A percentile compares a stretch with the other conserved stretches of the same genome.
Evolutionary conservation across 805 yeast species (phyloP).

Genomic region (Metschnikowia kunwiensis): DNA sequence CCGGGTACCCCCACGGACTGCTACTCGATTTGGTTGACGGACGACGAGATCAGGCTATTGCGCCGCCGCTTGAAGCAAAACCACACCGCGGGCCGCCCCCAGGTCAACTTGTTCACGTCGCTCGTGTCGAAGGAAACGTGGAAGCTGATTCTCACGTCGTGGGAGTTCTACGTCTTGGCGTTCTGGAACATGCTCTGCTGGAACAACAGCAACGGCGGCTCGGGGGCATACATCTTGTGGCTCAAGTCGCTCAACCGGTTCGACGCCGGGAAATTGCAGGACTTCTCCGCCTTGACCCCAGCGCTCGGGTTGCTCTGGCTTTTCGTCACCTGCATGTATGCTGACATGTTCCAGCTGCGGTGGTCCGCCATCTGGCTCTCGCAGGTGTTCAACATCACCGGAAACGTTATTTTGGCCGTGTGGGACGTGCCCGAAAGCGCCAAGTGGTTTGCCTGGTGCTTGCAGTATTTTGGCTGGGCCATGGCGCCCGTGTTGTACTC

Average conservation of each 20-base stretch:
- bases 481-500: conserved; percentile 61
- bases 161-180: conserved; percentile 59
- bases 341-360: conserved; percentile 38
- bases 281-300: conserved; percentile 46
- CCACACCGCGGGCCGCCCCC: conserved; percentile 20
- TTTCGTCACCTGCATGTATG: conserved; percentile 32
- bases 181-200: conserved; percentile 58
- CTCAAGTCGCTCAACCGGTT: conserved; percentile 31
- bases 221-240: conserved; percentile 63
- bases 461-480: conserved; percentile 60
- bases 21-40: conserved; percentile 18
- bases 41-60: conserved; percentile 28
- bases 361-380: conserved; percentile 54
- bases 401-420: conserved; percentile 52
- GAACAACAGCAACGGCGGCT: conserved; percentile 56
- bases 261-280: conserved; percentile 31
- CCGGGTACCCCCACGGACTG: conserved; percentile 23
- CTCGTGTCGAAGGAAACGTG: conserved; percentile 36
- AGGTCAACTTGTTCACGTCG: conserved; percentile 16
- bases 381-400: conserved; percentile 51
- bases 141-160: conserved; percentile 49
- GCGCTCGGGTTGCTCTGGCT: conserved; percentile 43
- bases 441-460: conserved; percentile 63
- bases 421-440: conserved; percentile 59
- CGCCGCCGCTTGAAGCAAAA: conserved; percentile 28